Percentiles rank a stretch among this genome's conserved stretches.
Evolutionary conservation across 2,329 filamentous ascomycete species (phyloP).

Genomic region (Colletotrichum zoysiae): DNA sequence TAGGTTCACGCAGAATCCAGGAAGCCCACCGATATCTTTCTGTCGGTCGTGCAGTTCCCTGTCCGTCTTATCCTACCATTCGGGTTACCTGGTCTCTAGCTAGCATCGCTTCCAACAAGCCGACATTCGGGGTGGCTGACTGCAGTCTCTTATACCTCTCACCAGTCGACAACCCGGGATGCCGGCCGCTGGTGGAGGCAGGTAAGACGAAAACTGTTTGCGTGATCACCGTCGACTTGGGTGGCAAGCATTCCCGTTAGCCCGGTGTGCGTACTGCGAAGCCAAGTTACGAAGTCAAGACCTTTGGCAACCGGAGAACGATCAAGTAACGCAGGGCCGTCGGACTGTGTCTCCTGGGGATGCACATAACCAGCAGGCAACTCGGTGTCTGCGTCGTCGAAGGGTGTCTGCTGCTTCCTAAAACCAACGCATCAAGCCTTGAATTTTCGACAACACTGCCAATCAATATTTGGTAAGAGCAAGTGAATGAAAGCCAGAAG

Average conservation of each 20-base stretch:
- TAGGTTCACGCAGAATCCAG: slow-evolving; percentile 1
- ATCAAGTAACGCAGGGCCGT: slow-evolving; percentile 13
- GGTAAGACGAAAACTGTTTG: neutral
- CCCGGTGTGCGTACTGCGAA: neutral
- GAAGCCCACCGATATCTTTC: slow-evolving; percentile 5
- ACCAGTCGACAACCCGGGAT: slow-evolving; percentile 6
- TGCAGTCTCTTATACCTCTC: slow-evolving; percentile 33
- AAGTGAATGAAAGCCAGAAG: neutral
- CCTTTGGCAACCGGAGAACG: neutral
- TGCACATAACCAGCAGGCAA: too few species aligned
- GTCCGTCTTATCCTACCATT: slow-evolving; percentile 24
- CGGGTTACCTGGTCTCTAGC: neutral
- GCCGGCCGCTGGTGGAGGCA: slow-evolving; percentile 14
- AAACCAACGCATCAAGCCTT: neutral
- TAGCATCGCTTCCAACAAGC: neutral
- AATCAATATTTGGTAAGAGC: neutral
- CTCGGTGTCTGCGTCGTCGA: neutral
- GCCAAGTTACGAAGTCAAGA: slow-evolving; percentile 11
- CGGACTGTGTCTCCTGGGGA: slow-evolving; percentile 5
- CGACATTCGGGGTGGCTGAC: slow-evolving; percentile 8
- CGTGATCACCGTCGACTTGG: neutral
- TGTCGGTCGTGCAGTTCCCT: slow-evolving; percentile 17
- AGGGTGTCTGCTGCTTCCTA: neutral
- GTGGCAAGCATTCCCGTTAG: neutral
- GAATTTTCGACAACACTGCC: neutral